A percentile compares a stretch with the other conserved stretches of the same genome.
phyloP scores from a whole-genome alignment of 1,139 yeast species.

The Blastobotrys indianensis region DNA sequence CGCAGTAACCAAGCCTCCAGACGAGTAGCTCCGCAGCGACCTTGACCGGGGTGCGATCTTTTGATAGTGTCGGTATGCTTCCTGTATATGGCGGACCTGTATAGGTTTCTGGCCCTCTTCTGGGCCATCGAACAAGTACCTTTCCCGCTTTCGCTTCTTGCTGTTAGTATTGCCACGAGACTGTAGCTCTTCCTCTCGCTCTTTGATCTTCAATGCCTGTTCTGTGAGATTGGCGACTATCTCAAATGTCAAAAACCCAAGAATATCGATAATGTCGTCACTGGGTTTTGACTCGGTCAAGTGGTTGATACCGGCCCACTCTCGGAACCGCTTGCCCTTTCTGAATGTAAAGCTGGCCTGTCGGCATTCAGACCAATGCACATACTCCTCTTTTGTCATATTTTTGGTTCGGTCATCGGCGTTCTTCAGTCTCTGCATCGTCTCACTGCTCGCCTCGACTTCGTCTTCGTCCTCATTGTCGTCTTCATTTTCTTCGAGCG shows the following conservation, averaged over 20 bases:
- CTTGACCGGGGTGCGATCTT: conserved; percentile 52
- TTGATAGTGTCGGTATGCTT: conserved; percentile 87
- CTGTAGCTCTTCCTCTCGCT: conserved; percentile 50
- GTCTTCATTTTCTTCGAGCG: conserved; percentile 69
- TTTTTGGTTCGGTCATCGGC: conserved; percentile 91
- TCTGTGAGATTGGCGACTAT: conserved; percentile 93
- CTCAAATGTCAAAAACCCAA: conserved; percentile 93
- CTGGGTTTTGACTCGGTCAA: conserved; percentile 87
- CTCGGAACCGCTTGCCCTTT: conserved; percentile 86
- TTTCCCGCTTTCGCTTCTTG: conserved; percentile 38
- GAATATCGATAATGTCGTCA: conserved; percentile 92
- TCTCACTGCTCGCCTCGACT: conserved; percentile 83
- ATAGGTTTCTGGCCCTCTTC: conserved; percentile 83
- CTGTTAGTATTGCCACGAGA: conserved; percentile 28
- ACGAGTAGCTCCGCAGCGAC: conserved; percentile 53
- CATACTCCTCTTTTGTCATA: conserved; percentile 96
- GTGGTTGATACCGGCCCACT: conserved; percentile 88
- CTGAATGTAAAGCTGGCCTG: conserved; percentile 96
- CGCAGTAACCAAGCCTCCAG: conserved; percentile 49
- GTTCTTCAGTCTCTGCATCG: conserved; percentile 76
- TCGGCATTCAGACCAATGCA: conserved; percentile 97
- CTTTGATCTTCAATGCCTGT: conserved; percentile 78
- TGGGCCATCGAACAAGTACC: conserved; percentile 82
- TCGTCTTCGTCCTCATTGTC: conserved; percentile 75
- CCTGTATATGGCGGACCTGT: conserved; percentile 76